Base-by-base conservation (phyloP, 2,329 filamentous ascomycete genomes). In the Aspergillus melleus region DNA sequence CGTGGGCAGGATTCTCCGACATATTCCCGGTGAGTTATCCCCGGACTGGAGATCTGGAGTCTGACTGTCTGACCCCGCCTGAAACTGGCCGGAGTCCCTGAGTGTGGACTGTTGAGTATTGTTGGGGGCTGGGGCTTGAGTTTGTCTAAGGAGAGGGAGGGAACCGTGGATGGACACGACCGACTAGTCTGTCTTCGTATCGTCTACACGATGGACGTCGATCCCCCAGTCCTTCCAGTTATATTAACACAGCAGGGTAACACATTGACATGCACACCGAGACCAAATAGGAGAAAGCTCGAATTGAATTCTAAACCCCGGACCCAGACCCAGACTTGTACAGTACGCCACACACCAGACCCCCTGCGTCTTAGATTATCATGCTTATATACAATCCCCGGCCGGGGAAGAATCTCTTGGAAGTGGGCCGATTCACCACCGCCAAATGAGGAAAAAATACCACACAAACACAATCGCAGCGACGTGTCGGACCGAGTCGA, bases 361-460 rank as follows among this genome's bases (percentile, higher is more conserved):
- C 36, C 32, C 36, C 36, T 42, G 36, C 36, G 36, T 42, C 36
- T 42, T 16, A 42, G 36, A 42, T 42, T 12, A n/a, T n/a, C 36
- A n/a, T 42, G 16, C 11, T 47, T 47, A 47, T 47, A 47, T 47
- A 47, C 44, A 47, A 36, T 6, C 19, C 44, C 22, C 9, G 19
- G 22, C 44, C 11, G 26, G 26, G 26, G 26, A 29, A 29, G 26
- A 29, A 29, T 29, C 26, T 29, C 26, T 9, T 29, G 26, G 26
- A 29, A 29, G 26, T 14, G 39, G 14, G 12, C 39, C 12, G 16
- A 42, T 39, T 36, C 71, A 91, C 64, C 88, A 88, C 69, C 81
- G 82, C 77, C 84, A 86, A 58, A 88, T 80, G 66, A 94, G 76
- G 77, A 87, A 90, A 30, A 80, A 80, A 81, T 90, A 95, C 72